phyloP scores from a whole-genome alignment of 768 basidiomycete species.

The Hygrocybe coccinea region DNA sequence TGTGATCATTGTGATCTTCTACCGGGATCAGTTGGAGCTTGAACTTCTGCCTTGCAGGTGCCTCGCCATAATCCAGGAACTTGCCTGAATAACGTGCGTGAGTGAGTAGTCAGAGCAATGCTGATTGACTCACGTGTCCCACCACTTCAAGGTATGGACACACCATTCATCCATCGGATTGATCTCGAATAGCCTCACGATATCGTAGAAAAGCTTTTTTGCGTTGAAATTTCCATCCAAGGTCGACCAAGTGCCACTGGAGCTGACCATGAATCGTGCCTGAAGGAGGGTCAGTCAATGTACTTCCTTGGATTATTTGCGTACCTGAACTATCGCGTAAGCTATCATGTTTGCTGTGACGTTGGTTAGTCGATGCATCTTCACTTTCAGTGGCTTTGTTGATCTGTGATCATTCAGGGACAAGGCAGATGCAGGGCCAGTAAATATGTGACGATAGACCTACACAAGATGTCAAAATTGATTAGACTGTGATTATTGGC shows the following conservation, averaged over 20 bases:
- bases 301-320: slow-evolving; percentile 1
- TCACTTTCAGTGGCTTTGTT: neutral
- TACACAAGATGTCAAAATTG: neutral
- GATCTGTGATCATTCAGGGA: neutral
- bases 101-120: neutral
- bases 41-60: too few relatives aligned
- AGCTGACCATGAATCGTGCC: slow-evolving; percentile 20
- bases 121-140: slow-evolving; percentile 1
- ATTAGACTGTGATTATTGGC: neutral
- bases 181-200: slow-evolving; percentile 21
- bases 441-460: slow-evolving; percentile 5
- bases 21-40: too few relatives aligned
- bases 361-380: slow-evolving; percentile 10
- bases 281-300: slow-evolving; percentile 3
- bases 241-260: slow-evolving; percentile 11
- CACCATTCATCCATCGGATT: neutral
- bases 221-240: slow-evolving; percentile 18
- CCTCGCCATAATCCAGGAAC: too few relatives aligned
- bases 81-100: neutral
- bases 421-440: neutral
- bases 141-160: slow-evolving; percentile 3
- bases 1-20: too few relatives aligned
- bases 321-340: slow-evolving; percentile 28
- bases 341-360: slow-evolving; percentile 27
- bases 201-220: slow-evolving; percentile 13